Conservation (phyloP, 2,329 filamentous ascomycete species). For the Scolecobasidium constrictum region DNA sequence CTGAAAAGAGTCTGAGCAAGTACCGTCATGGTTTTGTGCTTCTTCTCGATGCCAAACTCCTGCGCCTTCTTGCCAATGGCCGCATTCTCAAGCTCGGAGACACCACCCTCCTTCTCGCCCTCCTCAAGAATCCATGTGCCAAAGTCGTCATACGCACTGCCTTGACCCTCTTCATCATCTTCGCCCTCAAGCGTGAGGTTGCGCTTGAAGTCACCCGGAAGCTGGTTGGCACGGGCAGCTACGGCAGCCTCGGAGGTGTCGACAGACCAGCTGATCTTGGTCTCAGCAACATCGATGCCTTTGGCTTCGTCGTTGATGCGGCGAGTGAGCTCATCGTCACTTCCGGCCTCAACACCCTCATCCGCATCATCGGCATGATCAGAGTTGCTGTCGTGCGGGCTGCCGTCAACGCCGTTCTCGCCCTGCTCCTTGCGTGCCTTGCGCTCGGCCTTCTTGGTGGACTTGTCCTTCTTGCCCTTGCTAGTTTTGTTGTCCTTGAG, state of each 20-base stretch:
- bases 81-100: constrained; percentile 75
- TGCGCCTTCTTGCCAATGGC: constrained; percentile 95
- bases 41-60: constrained; percentile 85
- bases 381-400: constrained; percentile 56
- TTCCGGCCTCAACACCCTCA: constrained; percentile 57
- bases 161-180: constrained; percentile 69
- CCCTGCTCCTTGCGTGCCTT: constrained; percentile 72
- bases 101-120: constrained; percentile 55
- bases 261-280: constrained; percentile 89
- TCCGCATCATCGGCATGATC: constrained; percentile 58
- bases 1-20: constrained; percentile 91
- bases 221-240: constrained; percentile 83
- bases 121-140: constrained; percentile 86
- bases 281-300: constrained; percentile 59
- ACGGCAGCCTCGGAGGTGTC: constrained; percentile 94
- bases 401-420: constrained; percentile 42
- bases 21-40: constrained; percentile 87
- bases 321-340: constrained; percentile 86
- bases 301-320: constrained; percentile 57
- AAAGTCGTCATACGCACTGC: constrained; percentile 76
- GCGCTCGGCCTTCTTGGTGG: constrained; percentile 76
- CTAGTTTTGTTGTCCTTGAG: constrained; percentile 91
- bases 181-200: constrained; percentile 70
- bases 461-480: constrained; percentile 93
- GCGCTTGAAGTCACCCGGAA: constrained; percentile 91